Evolutionary conservation across 192 early-diverging fungal genomes (phyloP), one percentile per base, ranked within the genome.

Genomic region (Funneliformis mosseae): DNA sequence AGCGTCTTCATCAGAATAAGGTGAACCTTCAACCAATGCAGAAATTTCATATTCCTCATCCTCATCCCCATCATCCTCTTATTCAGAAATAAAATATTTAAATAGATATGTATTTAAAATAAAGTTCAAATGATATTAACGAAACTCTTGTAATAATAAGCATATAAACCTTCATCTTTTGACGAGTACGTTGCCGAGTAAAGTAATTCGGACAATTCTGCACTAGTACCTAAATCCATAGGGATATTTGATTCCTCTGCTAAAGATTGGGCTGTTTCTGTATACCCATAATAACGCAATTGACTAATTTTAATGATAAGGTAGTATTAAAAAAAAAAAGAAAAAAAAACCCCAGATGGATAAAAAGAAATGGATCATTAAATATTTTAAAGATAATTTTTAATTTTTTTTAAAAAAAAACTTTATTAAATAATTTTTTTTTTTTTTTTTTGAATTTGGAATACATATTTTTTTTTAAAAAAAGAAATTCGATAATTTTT

Each of bases 191-290:
- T 83, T 11, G 91, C 93, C 33, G 91, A 85, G 55, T 70, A 84
- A 41, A 93, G 86, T 69, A 93, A 84, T 81, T 93, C 92, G 7
- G 88, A 86, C 45, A 93, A 86, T 71, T 83, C 86, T 28, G 90
- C 83, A 48, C 86, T 92, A 77, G 89, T 91, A 78, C 87, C 89
- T 83, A 88, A 87, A 61, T 85, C 89, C 82, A 86, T 88, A 14
- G 84, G 82, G 63, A 89, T 88, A 83, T 89, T 90, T 81, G 95
- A 89, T 82, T 93, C 87, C 42, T 91, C 86, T 11, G 90, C 89
- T 8, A 94, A 87, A 41, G 86, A 84, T 81, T 88, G 88, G 59
- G 89, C 90, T 62, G 93, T 81, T 66, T 83, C 81, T 14, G 82
- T 78, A 77, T 83, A 86, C 33, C 85, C 85, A 80, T 86, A 86